Percentiles rank a stretch among this genome's conserved stretches.
Conservation (phyloP, 805 yeast species). For the Komagataella pseudopastoris region DNA sequence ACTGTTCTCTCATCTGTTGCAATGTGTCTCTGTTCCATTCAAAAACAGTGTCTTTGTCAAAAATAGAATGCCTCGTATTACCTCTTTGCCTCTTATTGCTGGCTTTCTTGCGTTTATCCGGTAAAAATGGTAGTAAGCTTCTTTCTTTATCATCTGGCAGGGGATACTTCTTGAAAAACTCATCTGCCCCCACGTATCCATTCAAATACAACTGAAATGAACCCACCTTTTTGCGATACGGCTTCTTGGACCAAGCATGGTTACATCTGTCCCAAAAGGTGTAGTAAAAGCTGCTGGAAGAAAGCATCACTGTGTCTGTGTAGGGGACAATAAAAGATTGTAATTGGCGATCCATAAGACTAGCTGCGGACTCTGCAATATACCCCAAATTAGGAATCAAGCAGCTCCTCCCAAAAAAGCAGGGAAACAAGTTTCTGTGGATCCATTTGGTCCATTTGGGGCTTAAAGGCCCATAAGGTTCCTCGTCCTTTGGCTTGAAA, state of each 20-base stretch:
- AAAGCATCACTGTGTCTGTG: constrained; percentile 41
- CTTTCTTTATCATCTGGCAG: constrained; percentile 20
- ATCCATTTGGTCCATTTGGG: constrained; percentile 78
- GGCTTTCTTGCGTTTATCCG: not conserved
- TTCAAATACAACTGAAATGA: constrained; percentile 51
- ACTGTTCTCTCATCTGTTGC: constrained; percentile 39
- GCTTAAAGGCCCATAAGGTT: constrained; percentile 65
- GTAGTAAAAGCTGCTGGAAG: constrained; percentile 38
- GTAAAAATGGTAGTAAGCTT: not conserved
- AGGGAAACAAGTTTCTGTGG: constrained; percentile 62
- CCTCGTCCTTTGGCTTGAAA: constrained; percentile 72
- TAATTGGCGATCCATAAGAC: constrained; percentile 47
- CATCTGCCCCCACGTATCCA: constrained; percentile 48
- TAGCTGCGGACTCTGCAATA: constrained; percentile 60
- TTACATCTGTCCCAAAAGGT: constrained; percentile 29
- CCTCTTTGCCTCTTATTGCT: not conserved
- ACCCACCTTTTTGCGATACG: constrained; percentile 39
- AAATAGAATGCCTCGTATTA: not conserved
- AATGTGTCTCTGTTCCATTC: constrained; percentile 39
- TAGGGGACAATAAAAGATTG: constrained; percentile 49
- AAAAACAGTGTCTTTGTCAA: constrained; percentile 16
- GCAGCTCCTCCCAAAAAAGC: constrained; percentile 65
- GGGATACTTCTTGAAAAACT: constrained; percentile 42
- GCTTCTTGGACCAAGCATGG: constrained; percentile 8
- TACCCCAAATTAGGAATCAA: constrained; percentile 63